These are phyloP conservation scores for Phialophora macrospora DNA, from an alignment of 2,329 filamentous ascomycete species.

Conservation along the genomic window DNA sequence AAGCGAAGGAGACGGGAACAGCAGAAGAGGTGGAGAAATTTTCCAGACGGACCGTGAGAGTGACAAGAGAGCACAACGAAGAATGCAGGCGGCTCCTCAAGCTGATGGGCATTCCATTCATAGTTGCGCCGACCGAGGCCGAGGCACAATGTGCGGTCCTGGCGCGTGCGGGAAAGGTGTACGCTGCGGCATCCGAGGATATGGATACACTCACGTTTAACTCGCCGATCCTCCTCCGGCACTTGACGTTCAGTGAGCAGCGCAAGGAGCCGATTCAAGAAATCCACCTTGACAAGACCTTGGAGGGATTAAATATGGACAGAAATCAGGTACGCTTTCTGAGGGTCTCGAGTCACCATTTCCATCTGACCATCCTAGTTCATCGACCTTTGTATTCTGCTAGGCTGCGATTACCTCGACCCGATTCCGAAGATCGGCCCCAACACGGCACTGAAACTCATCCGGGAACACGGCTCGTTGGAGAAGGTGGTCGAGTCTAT, in stretches of 20 bases:
- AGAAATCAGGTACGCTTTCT: slow-evolving; percentile 68
- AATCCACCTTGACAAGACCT: slow-evolving; percentile 82
- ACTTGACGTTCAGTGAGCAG: slow-evolving; percentile 96
- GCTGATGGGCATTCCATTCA: slow-evolving; percentile 94
- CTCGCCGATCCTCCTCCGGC: slow-evolving; percentile 83
- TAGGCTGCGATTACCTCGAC: slow-evolving; percentile 97
- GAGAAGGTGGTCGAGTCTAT: slow-evolving; percentile 86
- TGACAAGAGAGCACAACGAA: slow-evolving; percentile 94
- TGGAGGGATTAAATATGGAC: slow-evolving; percentile 88
- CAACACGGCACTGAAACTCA: slow-evolving; percentile 87
- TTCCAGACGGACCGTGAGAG: slow-evolving; percentile 85
- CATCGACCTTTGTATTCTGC: slow-evolving; percentile 94
- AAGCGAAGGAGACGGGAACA: slow-evolving; percentile 95
- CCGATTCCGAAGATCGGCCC: slow-evolving; percentile 94
- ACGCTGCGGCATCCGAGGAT: slow-evolving; percentile 94
- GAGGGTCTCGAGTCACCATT: neutral
- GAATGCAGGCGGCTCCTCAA: slow-evolving; percentile 90
- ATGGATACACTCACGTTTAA: slow-evolving; percentile 99
- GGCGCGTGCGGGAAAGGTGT: slow-evolving; percentile 89
- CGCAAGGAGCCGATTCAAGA: slow-evolving; percentile 97
- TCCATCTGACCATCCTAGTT: slow-evolving; percentile 63
- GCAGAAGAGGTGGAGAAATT: slow-evolving; percentile 99
- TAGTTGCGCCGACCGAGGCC: slow-evolving; percentile 93
- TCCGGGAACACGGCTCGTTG: slow-evolving; percentile 85
- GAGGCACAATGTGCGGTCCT: slow-evolving; percentile 95